Base-by-base conservation (phyloP, 2,329 filamentous ascomycete species). In the Colletotrichum destructivum region DNA sequence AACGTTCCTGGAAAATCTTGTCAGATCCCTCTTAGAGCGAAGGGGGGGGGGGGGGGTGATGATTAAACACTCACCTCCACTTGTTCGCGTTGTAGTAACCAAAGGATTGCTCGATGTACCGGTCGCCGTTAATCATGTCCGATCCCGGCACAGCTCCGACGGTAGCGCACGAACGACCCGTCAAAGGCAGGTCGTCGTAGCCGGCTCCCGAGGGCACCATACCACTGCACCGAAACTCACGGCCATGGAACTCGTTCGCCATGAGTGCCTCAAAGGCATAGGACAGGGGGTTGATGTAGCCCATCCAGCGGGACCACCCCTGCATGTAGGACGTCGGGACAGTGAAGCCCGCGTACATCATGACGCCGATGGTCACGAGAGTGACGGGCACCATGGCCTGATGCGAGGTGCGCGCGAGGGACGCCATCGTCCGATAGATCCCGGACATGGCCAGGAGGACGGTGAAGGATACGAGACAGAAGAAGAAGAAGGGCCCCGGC, bases 231-330 rank as follows among this genome's bases (percentile, higher is more conserved):
- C 62, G 61, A 79, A 92, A 96, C 0, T 89, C 73, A 11, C 91
- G 89, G 67, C 85, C 83, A 75, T 90, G 82, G 76, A 97, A 97
- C 81, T 98, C 95, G 81, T 97, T 97, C 73, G 93, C 88, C 88
- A 96, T 92, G 44, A 96, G 85, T 0, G 90, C 86, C 79, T 97
- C 94, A 77, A 97, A 97, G 0, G 90, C 90, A 74, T 96, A 97
- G 1, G 89, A 90, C 4, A 97, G 88, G 3, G 94, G 93, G 74
- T 96, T 91, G 51, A 96, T 84, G 79, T 94, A 96, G 78, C 92
- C 92, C 74, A 97, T 90, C 94, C 94, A 97, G 68, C 90, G 87
- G 75, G 92, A 93, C 93, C 94, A 97, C 1, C 85, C 88, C 5
- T 92, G 87, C 92, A 94, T 96, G 81, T 96, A 90, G 60, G 84